These are phyloP conservation scores for Chionographis japonica DNA, from an alignment of 106 monocot species.

Conservation along the genomic window DNA sequence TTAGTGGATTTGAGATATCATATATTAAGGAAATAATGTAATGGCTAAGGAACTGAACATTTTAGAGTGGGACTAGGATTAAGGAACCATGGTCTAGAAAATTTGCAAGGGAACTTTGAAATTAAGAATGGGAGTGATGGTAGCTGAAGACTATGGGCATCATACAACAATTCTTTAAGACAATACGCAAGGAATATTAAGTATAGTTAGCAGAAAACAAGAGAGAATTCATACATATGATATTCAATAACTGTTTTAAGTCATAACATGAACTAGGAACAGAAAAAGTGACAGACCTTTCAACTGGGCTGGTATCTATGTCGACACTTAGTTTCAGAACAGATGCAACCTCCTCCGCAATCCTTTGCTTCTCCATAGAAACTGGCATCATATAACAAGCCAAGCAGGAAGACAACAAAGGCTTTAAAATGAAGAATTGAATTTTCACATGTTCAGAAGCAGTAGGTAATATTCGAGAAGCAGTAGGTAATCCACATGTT, in stretches of 20 bases:
- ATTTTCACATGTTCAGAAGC: too few relatives aligned
- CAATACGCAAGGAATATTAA: not conserved
- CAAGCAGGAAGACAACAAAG: not conserved
- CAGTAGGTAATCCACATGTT: not conserved
- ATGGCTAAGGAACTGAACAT: too few relatives aligned
- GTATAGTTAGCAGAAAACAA: not conserved
- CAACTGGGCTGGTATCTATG: constrained; percentile 49
- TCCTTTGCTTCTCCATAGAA: constrained; percentile 79
- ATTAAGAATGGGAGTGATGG: too few relatives aligned
- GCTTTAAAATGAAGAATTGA: constrained; percentile 1
- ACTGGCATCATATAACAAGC: constrained; percentile 29
- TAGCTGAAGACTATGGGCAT: too few relatives aligned
- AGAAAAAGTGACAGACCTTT: constrained; percentile 46
- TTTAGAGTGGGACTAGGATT: too few relatives aligned
- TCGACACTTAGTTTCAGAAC: constrained; percentile 90
- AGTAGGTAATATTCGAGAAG: not conserved
- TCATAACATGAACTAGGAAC: not conserved
- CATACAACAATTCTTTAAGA: too few relatives aligned
- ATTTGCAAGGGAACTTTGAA: too few relatives aligned
- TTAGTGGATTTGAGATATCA: too few relatives aligned
- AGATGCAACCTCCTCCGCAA: constrained; percentile 95
- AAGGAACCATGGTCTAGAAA: too few relatives aligned
- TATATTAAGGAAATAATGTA: too few relatives aligned
- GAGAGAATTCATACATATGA: not conserved
- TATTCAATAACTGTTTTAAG: not conserved